These are phyloP conservation scores for Puccinia triticina DNA, from an alignment of 1,284 basidiomycete genomes.

Conservation along the genomic window DNA sequence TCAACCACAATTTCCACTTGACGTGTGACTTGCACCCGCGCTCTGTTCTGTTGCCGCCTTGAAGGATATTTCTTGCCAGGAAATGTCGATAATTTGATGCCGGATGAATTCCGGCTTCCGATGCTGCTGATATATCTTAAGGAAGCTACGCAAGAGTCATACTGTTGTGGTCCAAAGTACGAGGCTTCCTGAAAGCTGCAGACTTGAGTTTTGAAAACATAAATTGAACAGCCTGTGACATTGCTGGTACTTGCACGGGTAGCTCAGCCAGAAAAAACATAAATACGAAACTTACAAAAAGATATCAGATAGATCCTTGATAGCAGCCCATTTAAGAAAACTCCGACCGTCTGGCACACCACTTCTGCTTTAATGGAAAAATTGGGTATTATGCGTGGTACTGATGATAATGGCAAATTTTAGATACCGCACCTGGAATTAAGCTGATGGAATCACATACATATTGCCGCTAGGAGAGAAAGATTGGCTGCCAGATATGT, in stretches of 20 bases:
- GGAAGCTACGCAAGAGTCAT: conserved; percentile 23
- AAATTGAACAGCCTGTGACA: background rate
- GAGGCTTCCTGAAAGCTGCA: conserved; percentile 33
- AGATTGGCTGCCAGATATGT: background rate
- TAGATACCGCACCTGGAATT: background rate
- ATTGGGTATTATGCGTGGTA: conserved; percentile 14
- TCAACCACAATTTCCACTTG: background rate
- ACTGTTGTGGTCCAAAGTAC: background rate
- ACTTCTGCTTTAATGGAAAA: conserved; percentile 12
- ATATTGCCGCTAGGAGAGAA: conserved; percentile 13
- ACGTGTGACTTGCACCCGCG: conserved; percentile 8
- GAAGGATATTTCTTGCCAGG: background rate
- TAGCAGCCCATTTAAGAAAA: conserved; percentile 16
- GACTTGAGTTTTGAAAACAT: background rate
- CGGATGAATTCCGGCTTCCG: background rate
- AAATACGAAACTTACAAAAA: background rate
- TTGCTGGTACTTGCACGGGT: background rate
- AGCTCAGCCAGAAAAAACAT: background rate
- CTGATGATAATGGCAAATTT: background rate
- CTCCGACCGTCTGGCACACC: background rate
- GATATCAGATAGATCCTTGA: conserved; percentile 25
- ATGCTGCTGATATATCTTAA: background rate
- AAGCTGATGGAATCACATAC: background rate
- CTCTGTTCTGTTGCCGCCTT: background rate
- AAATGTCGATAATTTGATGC: no score